These are phyloP conservation scores for Zea luxurians DNA, from an alignment of 176 grass and related monocot species.

Conservation along the genomic window DNA sequence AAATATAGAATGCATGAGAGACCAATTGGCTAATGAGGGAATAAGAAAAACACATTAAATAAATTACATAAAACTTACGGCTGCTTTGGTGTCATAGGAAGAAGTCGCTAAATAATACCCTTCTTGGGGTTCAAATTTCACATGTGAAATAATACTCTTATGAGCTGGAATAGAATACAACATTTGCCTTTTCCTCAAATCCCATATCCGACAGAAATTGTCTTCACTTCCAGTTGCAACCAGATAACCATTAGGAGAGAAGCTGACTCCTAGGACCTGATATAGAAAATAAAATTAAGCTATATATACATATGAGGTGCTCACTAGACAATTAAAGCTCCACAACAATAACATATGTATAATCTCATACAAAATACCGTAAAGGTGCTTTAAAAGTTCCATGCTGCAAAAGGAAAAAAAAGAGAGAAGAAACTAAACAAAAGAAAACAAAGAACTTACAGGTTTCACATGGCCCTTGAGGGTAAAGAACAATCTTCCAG, in stretches of 20 bases:
- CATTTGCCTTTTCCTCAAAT: slow-evolving; percentile 77
- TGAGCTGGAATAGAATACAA: slow-evolving; percentile 94
- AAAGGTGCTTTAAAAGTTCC: not conserved
- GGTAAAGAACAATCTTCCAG: slow-evolving; percentile 82
- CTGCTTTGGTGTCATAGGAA: slow-evolving; percentile 89
- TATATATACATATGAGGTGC: not conserved
- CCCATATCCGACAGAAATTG: slow-evolving; percentile 94
- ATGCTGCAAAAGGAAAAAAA: not conserved
- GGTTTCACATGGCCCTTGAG: slow-evolving; percentile 91
- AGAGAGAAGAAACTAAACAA: too few species aligned
- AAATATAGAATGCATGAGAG: slow-evolving; percentile 21
- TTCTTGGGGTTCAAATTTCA: slow-evolving; percentile 97
- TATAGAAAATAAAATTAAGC: slow-evolving; percentile 40
- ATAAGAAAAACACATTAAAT: not conserved
- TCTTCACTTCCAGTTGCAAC: slow-evolving; percentile 93
- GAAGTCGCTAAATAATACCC: slow-evolving; percentile 85
- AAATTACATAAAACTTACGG: slow-evolving; percentile 45
- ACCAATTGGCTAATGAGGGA: not conserved
- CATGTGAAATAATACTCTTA: slow-evolving; percentile 84
- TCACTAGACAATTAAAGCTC: not conserved
- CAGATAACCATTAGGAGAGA: slow-evolving; percentile 90
- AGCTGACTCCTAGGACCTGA: slow-evolving; percentile 83
- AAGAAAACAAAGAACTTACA: slow-evolving; percentile 49
- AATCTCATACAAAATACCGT: not conserved
- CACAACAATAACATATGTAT: slow-evolving; percentile 5